These are phyloP conservation scores for Sphaerobolus stellatus DNA, from an alignment of 1,284 basidiomycete genomes.

Conservation along the genomic window DNA sequence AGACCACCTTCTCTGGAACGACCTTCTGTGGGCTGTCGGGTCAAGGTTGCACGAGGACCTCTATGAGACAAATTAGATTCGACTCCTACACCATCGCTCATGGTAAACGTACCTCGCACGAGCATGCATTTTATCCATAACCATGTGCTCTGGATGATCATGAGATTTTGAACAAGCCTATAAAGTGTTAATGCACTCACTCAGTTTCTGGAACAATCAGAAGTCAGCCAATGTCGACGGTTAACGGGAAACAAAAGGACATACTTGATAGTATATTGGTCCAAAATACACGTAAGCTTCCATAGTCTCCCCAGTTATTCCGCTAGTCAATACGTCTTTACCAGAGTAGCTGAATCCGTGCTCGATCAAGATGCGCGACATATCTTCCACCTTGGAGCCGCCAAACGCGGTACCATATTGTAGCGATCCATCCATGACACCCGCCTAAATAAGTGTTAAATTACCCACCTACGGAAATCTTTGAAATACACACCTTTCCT, in stretches of 20 bases:
- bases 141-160: slow-evolving; percentile 82
- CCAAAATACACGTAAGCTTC: slow-evolving; percentile 99
- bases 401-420: slow-evolving; percentile 97
- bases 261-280: slow-evolving; percentile 96
- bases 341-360: slow-evolving; percentile 96
- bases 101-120: slow-evolving; percentile 70
- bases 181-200: slow-evolving; percentile 20
- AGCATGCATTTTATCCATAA: slow-evolving; percentile 99
- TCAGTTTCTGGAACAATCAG: slow-evolving; percentile 28
- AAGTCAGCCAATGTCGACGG: not conserved
- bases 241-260: slow-evolving; percentile 17
- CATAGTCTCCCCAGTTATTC: slow-evolving; percentile 94
- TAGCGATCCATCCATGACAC: slow-evolving; percentile 83
- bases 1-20: slow-evolving; percentile 96
- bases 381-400: slow-evolving; percentile 96
- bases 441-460: no score
- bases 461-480: no score
- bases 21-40: slow-evolving; percentile 98
- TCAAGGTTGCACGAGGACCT: slow-evolving; percentile 94
- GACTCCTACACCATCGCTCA: not conserved
- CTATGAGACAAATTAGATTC: slow-evolving; percentile 38
- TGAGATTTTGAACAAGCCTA: no score
- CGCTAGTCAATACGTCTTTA: slow-evolving; percentile 97
- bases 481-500: slow-evolving; percentile 80
- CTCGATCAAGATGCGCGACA: slow-evolving; percentile 94